Evolutionary conservation across 2,329 filamentous ascomycete species (phyloP), one percentile per base, ranked within the genome.

Genomic region (Cladosporium colombiae): DNA sequence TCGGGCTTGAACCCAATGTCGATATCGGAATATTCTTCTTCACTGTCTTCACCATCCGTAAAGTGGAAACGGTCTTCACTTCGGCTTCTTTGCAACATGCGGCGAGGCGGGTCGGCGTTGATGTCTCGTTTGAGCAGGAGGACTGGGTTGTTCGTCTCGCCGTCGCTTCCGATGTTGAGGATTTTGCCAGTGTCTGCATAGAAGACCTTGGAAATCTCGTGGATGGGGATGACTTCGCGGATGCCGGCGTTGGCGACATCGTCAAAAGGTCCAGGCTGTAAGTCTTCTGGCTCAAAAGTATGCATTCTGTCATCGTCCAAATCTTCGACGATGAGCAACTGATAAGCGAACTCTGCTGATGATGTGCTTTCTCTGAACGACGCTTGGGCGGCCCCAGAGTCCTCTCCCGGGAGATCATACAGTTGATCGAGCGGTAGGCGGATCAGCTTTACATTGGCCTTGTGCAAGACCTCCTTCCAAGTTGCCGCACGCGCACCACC

Each of bases 391-490:
- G 66, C 69, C 27, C 74, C 68, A 2, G 69, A 69, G 72, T 66
- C 65, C 58, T 49, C 73, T 67, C 53, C 74, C 71, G 81, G 75
- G 25, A 77, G 72, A 67, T 83, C 78, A 68, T 86, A 84, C 0
- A 84, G 76, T 46, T 57, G 58, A 50, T 85, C 81, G 35, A 89
- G 78, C 0, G 88, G 90, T 0, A 91, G 86, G 57, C 93, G 85
- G 71, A 90, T 85, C 13, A 99, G 82, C 66, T 93, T 92, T 14
- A 97, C 88, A 46, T 89, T 87, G 21, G 93, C 91, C 77, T 98
- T 99, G 80, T 98, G 93, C 67, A 97, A 89, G 49, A 96, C 93
- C 76, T 99, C 94, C 75, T 98, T 95, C 95, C 95, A 98, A 0
- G 93, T 90, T 0, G 92, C 82, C 79, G 88, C 78, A 79, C 90